Conservation (phyloP, 2,329 filamentous ascomycete species). For the Neofusicoccum laricinum region DNA sequence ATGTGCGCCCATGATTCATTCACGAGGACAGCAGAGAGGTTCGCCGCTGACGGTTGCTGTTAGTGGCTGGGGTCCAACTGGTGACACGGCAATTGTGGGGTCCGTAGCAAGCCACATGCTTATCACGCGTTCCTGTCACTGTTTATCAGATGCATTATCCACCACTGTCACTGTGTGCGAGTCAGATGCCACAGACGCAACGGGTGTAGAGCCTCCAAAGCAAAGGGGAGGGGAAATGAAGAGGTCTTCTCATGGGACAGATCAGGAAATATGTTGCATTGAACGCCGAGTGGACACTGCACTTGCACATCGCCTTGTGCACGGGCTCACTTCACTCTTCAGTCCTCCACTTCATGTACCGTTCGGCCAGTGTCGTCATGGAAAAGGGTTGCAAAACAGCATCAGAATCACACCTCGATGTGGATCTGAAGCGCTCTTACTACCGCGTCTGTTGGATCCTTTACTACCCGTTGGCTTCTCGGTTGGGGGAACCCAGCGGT, state of each 20-base stretch:
- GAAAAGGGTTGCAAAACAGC: too few species aligned
- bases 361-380: too few species aligned
- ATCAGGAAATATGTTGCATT: background rate
- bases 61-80: background rate
- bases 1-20: background rate
- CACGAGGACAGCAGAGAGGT: background rate
- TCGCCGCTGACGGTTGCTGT: background rate
- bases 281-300: background rate
- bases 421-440: too few species aligned
- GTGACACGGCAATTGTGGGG: background rate
- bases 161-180: background rate
- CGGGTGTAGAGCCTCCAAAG: background rate
- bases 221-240: constrained; percentile 9
- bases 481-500: too few species aligned
- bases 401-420: too few species aligned
- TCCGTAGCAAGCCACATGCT: constrained; percentile 7
- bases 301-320: background rate
- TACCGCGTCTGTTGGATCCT: too few species aligned
- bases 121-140: constrained; percentile 3
- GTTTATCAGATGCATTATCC: background rate
- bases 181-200: background rate
- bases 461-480: too few species aligned
- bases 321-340: background rate
- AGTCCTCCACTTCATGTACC: background rate
- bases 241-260: background rate